Evolutionary conservation across 2,329 filamentous ascomycete genomes (phyloP).

Genomic region (Fonsecaea nubica): DNA sequence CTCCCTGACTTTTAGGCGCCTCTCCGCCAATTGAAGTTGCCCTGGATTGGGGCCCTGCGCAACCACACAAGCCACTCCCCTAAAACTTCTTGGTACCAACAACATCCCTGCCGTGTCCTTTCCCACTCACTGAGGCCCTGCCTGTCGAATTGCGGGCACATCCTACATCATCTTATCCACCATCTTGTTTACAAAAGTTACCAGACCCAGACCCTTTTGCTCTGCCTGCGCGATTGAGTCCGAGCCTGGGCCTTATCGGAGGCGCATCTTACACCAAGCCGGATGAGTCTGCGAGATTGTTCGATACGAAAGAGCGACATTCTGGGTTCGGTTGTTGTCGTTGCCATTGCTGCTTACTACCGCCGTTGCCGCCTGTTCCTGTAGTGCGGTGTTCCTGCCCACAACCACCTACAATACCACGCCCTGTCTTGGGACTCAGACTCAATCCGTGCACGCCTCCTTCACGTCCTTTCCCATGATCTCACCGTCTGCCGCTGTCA

Average conservation of each 20-base stretch:
- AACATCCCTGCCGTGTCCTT: constrained; percentile 2
- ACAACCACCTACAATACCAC: not conserved
- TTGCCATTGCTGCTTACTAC: constrained; percentile 6
- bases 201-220: not conserved
- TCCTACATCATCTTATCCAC: constrained; percentile 6
- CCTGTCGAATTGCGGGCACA: not conserved
- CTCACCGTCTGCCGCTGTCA: constrained; percentile 36
- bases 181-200: constrained; percentile 1
- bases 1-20: constrained; percentile 1
- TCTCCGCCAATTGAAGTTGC: constrained; percentile 1
- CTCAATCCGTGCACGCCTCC: constrained; percentile 1
- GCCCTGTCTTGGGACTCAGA: not conserved
- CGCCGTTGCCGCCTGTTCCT: constrained; percentile 12
- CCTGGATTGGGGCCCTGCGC: constrained; percentile 1
- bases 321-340: not conserved
- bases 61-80: not conserved
- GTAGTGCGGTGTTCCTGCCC: constrained; percentile 13
- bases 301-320: not conserved
- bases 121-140: not conserved
- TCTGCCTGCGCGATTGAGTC: not conserved
- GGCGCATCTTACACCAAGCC: not conserved
- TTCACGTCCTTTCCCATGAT: constrained; percentile 37
- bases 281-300: not conserved
- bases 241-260: not conserved
- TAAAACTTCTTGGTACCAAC: not conserved